Evolutionary conservation across 2,329 filamentous ascomycete species (phyloP), one percentile per base, ranked within the genome.

Genomic region (Ceratocystis alfenasii): DNA sequence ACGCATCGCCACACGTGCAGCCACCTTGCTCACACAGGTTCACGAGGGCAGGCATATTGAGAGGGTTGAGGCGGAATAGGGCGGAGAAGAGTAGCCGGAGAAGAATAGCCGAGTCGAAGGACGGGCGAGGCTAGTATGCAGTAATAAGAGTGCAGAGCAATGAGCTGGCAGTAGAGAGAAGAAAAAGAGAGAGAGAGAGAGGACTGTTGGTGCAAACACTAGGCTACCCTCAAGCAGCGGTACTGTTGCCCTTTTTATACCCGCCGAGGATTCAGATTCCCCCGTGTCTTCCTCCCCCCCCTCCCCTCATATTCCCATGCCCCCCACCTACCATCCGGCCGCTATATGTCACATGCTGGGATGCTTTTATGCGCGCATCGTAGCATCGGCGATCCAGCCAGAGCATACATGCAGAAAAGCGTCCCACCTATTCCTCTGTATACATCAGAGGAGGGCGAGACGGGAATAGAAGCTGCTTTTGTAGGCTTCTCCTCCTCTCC

Each of bases 41-140:
- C 71, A 76, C 76, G 70, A 76, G 78, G 71, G 73, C 75, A 72
- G 72, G 72, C 77, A 78, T 78, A 70, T 68, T 77, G 72, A 73
- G 15, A 30, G 20, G 6, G 20, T 15, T 6, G 22, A 12, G 50
- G 20, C 10, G 10, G 22, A 12, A 12, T 55, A 8, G 50, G 12
- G 22, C 45, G 17, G 17, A 15, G 45, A 48, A 17, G 45, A 48
- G n/a, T 10, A 36, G 10, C 33, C 10, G 33, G 17, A 15, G 45
- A 20, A 17, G 17, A 20, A 7, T 10, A 12, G 10, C 36, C 3
- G 36, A 36, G 36, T 36, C 3, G 8, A 36, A 36, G 36, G 36
- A 10, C 10, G 36, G 36, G 8, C 36, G 3, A 36, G 36, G 10
- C 10, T 36, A 36, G 3, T 4, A 36, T 12, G 10, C 36, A 36